These are phyloP conservation scores for Tolypocladium ophioglossoides DNA, from an alignment of 2,329 filamentous ascomycete genomes.

Conservation along the genomic window DNA sequence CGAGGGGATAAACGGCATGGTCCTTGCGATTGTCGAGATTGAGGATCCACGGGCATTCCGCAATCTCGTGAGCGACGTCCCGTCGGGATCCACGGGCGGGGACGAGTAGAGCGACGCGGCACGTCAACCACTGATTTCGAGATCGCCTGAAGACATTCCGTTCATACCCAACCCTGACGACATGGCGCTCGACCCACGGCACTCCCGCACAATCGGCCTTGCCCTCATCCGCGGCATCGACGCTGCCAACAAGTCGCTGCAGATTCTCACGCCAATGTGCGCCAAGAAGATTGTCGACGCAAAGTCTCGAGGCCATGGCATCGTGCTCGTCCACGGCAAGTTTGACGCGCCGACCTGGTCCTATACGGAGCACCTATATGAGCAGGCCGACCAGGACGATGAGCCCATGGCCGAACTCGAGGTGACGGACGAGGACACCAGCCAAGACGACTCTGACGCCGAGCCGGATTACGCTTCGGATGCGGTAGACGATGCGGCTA, in stretches of 20 bases:
- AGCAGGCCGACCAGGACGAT: slow-evolving; percentile 20
- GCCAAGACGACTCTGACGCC: slow-evolving; percentile 19
- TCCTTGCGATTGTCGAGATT: slow-evolving; percentile 56
- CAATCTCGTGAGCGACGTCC: slow-evolving; percentile 9
- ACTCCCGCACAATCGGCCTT: slow-evolving; percentile 50
- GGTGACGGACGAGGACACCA: slow-evolving; percentile 22
- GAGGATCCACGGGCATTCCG: slow-evolving; percentile 42
- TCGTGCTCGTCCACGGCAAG: slow-evolving; percentile 57
- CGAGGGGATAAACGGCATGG: slow-evolving; percentile 58
- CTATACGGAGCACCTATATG: slow-evolving; percentile 52
- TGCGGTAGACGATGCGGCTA: slow-evolving; percentile 15
- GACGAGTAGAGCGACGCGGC: not conserved
- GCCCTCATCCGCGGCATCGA: slow-evolving; percentile 65
- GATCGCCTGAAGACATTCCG: slow-evolving; percentile 44
- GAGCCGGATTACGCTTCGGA: slow-evolving; percentile 15
- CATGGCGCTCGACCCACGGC: slow-evolving; percentile 46
- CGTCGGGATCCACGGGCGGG: not conserved
- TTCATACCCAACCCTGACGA: slow-evolving; percentile 46
- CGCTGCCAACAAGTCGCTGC: slow-evolving; percentile 36
- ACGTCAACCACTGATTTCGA: slow-evolving; percentile 4
- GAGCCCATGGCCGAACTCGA: slow-evolving; percentile 17
- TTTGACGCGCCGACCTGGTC: slow-evolving; percentile 61
- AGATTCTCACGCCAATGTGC: slow-evolving; percentile 54
- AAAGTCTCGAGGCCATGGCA: slow-evolving; percentile 29
- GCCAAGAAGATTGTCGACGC: slow-evolving; percentile 27